Conservation (phyloP, 441 rosid genomes). For the Dalechampia spathulata region DNA sequence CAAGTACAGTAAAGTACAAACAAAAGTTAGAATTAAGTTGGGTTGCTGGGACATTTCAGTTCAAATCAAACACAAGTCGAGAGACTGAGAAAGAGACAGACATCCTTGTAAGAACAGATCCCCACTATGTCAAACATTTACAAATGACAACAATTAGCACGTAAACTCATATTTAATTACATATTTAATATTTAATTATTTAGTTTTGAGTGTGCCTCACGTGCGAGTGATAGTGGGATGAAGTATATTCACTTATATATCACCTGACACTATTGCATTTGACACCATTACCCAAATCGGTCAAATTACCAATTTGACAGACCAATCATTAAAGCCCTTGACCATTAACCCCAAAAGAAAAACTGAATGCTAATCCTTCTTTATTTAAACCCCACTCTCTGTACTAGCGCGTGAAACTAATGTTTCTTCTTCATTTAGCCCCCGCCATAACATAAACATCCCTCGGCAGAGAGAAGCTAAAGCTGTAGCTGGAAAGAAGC, state of each 20-base stretch:
- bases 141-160: background rate
- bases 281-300: background rate
- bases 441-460: background rate
- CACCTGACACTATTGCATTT: slow-evolving; percentile 8
- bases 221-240: background rate
- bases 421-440: background rate
- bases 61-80: background rate
- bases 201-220: slow-evolving; percentile 3
- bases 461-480: background rate
- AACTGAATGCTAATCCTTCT: background rate
- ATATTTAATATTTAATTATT: too few species aligned
- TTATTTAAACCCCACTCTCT: slow-evolving; percentile 2
- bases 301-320: slow-evolving; percentile 10
- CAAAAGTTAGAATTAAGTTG: too few species aligned
- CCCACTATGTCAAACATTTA: background rate
- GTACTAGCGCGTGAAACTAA: background rate
- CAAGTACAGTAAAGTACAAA: too few species aligned
- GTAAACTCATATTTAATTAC: too few species aligned
- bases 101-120: background rate
- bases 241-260: background rate
- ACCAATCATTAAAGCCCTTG: slow-evolving; percentile 17
- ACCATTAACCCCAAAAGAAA: background rate
- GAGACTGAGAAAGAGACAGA: background rate
- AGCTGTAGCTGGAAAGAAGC: too few species aligned
- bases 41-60: background rate